A percentile compares a stretch with the other conserved stretches of the same genome.
These are phyloP conservation scores for Oryza meyeriana DNA, from an alignment of 176 grass and related monocot genomes.

Conservation along the genomic window DNA sequence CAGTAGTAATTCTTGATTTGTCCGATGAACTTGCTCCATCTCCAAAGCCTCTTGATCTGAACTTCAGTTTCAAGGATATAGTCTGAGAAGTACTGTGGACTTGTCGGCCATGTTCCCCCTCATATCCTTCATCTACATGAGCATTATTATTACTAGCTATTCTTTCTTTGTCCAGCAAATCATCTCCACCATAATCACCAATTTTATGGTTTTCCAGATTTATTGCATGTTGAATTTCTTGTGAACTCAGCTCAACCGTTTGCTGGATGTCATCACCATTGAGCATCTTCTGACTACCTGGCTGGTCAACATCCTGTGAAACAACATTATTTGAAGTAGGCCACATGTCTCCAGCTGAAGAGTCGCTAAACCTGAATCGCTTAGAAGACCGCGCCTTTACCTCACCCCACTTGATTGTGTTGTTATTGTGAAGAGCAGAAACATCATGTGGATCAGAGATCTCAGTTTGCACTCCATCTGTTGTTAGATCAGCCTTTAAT, in stretches of 20 bases:
- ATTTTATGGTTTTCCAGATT: conserved; percentile 30
- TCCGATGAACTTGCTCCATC: conserved; percentile 40
- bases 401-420: conserved; percentile 87
- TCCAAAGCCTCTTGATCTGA: conserved; percentile 62
- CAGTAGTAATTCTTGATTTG: conserved; percentile 38
- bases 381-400: conserved; percentile 87
- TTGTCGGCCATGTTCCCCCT: conserved; percentile 19
- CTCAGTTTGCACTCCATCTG: conserved; percentile 32
- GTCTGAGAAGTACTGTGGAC: conserved; percentile 35
- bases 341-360: conserved; percentile 34
- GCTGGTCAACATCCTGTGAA: conserved; percentile 26
- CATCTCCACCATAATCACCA: background rate
- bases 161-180: conserved; percentile 26
- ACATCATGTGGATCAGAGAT: conserved; percentile 23
- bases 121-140: conserved; percentile 28
- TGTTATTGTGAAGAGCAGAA: conserved; percentile 39
- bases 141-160: conserved; percentile 9
- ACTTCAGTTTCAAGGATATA: conserved; percentile 50
- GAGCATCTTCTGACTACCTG: conserved; percentile 21
- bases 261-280: conserved; percentile 18
- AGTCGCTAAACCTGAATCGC: conserved; percentile 44
- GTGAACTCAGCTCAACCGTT: conserved; percentile 24
- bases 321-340: conserved; percentile 35
- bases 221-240: conserved; percentile 28
- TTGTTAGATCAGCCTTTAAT: conserved; percentile 47